Base-by-base conservation (phyloP, 495 filamentous ascomycete species). In the Penicillium dipodomyicola region DNA sequence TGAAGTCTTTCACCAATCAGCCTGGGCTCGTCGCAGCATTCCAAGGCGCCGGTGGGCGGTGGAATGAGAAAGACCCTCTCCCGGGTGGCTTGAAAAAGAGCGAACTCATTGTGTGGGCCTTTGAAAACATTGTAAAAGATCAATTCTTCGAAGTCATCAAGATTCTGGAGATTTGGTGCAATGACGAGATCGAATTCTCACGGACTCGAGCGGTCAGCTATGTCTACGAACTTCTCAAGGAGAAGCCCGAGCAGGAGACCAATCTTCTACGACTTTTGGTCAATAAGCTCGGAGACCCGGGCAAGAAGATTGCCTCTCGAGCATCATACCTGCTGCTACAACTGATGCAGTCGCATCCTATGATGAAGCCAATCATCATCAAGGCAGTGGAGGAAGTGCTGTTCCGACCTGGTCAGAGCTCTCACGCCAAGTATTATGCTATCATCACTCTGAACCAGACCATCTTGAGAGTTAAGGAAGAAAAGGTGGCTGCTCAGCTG, bases 401-500 rank as follows among this genome's bases (percentile, higher is more conserved):
- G 10, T 90, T 96, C 65, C 83, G 89, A 11, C 88, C 93, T 0
- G 88, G 90, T 7, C 94, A 97, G 66, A 92, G 81, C 65, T 71
- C 84, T 22, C 89, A 96, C 56, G 90, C 95, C 23, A 93, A 88
- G 66, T 98, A 98, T 72, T 97, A 96, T 64, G 92, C 92, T 25
- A 85, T 93, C 67, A 97, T 96, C 65, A 96, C 94, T 3, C 72
- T 98, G 39, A 98, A 98, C 72, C 94, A 98, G 73, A 98, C 94
- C 5, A 88, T 97, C 35, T 67, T 97, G 49, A 93, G 89, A 63
- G 77, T 74, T 39, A 92, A 85, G 65, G 93, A 97, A 62, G 86
- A 91, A 29, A 77, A 84, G 30, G 82, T 95, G n/a, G 92, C 91
- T 1, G 82, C 86, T 63, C 87, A 87, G 49, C 74, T 98, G 35